A percentile compares a stretch with the other conserved stretches of the same genome.
These are phyloP conservation scores for Alternaria dauci DNA, from an alignment of 2,329 filamentous ascomycete genomes.

Conservation along the genomic window DNA sequence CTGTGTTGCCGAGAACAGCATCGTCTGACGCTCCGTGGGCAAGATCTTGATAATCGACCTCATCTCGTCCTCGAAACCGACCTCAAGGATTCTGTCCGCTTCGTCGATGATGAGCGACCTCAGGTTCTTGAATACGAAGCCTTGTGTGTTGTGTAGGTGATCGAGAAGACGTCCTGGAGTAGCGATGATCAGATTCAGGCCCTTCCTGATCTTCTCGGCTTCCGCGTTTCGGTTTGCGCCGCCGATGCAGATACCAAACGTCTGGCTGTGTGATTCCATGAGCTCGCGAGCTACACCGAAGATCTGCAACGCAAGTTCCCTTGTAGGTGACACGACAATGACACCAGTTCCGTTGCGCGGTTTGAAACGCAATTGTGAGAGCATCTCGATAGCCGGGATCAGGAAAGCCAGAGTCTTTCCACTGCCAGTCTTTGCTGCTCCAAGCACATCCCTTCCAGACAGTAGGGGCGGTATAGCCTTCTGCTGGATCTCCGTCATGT, in stretches of 20 bases:
- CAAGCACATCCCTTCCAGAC: constrained; percentile 86
- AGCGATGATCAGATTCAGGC: constrained; percentile 92
- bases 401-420: constrained; percentile 96
- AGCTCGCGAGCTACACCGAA: constrained; percentile 94
- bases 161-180: constrained; percentile 93
- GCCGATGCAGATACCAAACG: constrained; percentile 94
- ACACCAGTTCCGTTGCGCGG: constrained; percentile 86
- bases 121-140: constrained; percentile 91
- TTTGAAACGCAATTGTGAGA: constrained; percentile 90
- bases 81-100: constrained; percentile 94
- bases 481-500: constrained; percentile 94
- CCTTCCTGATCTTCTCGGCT: constrained; percentile 91
- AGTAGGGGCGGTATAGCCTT: constrained; percentile 86
- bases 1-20: constrained; percentile 98
- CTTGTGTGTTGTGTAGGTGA: constrained; percentile 90
- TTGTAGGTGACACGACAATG: constrained; percentile 75
- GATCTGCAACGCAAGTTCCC: constrained; percentile 51
- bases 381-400: constrained; percentile 92
- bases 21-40: constrained; percentile 80
- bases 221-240: constrained; percentile 91
- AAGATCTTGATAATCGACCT: constrained; percentile 94
- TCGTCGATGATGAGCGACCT: constrained; percentile 95
- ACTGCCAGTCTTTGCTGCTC: constrained; percentile 93
- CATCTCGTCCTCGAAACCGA: constrained; percentile 99
- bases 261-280: constrained; percentile 92